Conservation (phyloP, 2,329 filamentous ascomycete species). For the Exutisphaerella laricina region DNA sequence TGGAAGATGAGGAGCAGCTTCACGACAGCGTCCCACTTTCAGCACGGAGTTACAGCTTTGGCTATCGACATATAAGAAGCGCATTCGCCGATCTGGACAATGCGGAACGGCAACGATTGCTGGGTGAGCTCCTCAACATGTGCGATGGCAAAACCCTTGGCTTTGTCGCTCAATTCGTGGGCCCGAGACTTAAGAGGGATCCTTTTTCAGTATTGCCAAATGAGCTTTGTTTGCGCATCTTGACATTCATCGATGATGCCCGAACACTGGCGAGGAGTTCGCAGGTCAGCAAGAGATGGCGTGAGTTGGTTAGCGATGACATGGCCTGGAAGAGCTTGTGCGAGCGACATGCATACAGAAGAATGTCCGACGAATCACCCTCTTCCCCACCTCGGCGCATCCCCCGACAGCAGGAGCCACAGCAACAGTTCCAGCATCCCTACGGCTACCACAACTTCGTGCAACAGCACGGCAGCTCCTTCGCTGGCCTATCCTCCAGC, state of each 20-base stretch:
- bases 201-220: conserved; percentile 89
- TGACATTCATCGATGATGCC: conserved; percentile 96
- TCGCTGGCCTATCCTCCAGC: conserved; percentile 41
- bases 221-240: conserved; percentile 85
- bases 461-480: conserved; percentile 25
- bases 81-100: conserved; percentile 74
- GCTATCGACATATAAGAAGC: conserved; percentile 66
- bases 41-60: conserved; percentile 28
- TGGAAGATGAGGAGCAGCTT: conserved; percentile 26
- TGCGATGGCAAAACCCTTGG: conserved; percentile 94
- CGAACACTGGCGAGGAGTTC: conserved; percentile 88
- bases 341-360: conserved; percentile 85
- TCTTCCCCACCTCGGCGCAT: conserved; percentile 19
- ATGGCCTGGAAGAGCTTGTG: conserved; percentile 98
- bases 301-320: conserved; percentile 88
- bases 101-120: conserved; percentile 69
- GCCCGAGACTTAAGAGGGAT: conserved; percentile 89
- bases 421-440: conserved; percentile 23
- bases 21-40: conserved; percentile 23
- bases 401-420: conserved; percentile 13
- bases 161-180: conserved; percentile 94
- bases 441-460: conserved; percentile 26
- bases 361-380: conserved; percentile 44
- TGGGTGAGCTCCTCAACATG: conserved; percentile 84
- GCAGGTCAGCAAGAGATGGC: conserved; percentile 93